Base-by-base conservation (phyloP, 2,329 filamentous ascomycete genomes). In the Hypomyces perniciosus region DNA sequence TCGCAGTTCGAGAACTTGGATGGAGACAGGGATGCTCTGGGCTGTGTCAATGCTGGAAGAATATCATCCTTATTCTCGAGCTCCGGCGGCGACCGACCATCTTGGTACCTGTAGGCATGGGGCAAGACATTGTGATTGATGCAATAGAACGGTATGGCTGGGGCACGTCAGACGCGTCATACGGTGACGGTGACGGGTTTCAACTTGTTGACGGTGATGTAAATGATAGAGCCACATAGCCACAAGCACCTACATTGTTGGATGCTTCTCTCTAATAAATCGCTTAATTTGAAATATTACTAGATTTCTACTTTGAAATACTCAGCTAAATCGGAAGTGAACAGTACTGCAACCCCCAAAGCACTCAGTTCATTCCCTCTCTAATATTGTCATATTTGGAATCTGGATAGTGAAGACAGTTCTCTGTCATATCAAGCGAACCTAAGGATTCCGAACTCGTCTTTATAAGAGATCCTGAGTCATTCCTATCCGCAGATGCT, bases 401-500 rank as follows among this genome's bases (percentile, higher is more conserved):
- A 35, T 66, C 65, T 2, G 79, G 77, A 58, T 78, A 84, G 55
- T 59, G 65, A 41, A 84, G 65, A 51, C 69, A 62, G 59, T 84
- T 84, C 54, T 72, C 59, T 5, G 63, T 69, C 20, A 64, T 63
- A 43, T 80, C 76, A 5, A 80, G 62, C 6, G 61, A 63, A 6
- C 66, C 66, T 2, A 66, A 59, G 4, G 70, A 68, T n/a, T 71
- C 71, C 9, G 76, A 67, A 3, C 60, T 65, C 5, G 76, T 76
- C 34, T 65, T 61, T 51, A 87, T 84, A 59, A 93, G 69, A 57
- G 83, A 87, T 4, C 77, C 75, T 8, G 67, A 68, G 13, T 76
- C 80, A 4, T 61, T 74, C 60, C 77, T 77, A 65, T 95, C 89
- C 6, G 76, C 82, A 54, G 83, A 88, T 10, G 80, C 83, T 65